Evolutionary conservation across 352 stramenopile species (phyloP).

Genomic region (Phytophthora podocarpi): DNA sequence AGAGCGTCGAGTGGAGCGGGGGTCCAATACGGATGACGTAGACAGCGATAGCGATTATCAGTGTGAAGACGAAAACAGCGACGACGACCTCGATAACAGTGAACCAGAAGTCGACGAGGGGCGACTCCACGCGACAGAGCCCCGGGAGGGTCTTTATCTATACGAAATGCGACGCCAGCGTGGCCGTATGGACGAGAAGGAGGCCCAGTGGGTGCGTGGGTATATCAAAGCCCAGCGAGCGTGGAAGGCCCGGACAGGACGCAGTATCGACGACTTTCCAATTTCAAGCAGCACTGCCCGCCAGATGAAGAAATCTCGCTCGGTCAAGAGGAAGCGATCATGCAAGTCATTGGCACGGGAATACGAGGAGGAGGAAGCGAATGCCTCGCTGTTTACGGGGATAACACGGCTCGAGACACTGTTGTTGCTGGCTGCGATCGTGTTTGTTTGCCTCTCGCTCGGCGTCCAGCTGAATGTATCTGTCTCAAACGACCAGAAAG

Average conservation of each 20-base stretch:
- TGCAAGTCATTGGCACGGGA: background rate
- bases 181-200: constrained; percentile 27
- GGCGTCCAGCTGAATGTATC: too few relatives aligned
- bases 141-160: constrained; percentile 31
- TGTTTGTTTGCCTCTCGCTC: constrained; percentile 32
- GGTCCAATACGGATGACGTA: background rate
- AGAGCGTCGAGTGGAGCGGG: background rate
- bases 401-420: constrained; percentile 17
- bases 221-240: constrained; percentile 33
- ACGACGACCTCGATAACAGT: constrained; percentile 25
- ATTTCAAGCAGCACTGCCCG: constrained; percentile 2
- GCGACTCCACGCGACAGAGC: constrained; percentile 25
- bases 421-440: constrained; percentile 11
- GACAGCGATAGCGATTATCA: constrained; percentile 38
- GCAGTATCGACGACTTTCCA: constrained; percentile 33
- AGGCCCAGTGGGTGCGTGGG: constrained; percentile 26
- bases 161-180: constrained; percentile 34
- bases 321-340: background rate
- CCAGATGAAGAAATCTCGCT: background rate
- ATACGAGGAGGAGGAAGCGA: constrained; percentile 13
- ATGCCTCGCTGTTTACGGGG: background rate
- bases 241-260: constrained; percentile 28
- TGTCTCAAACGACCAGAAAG: too few relatives aligned
- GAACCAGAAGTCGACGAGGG: constrained; percentile 41
- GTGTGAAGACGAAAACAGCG: constrained; percentile 6